Conservation (phyloP, 1,284 basidiomycete genomes). For the Porodaedalea pini region DNA sequence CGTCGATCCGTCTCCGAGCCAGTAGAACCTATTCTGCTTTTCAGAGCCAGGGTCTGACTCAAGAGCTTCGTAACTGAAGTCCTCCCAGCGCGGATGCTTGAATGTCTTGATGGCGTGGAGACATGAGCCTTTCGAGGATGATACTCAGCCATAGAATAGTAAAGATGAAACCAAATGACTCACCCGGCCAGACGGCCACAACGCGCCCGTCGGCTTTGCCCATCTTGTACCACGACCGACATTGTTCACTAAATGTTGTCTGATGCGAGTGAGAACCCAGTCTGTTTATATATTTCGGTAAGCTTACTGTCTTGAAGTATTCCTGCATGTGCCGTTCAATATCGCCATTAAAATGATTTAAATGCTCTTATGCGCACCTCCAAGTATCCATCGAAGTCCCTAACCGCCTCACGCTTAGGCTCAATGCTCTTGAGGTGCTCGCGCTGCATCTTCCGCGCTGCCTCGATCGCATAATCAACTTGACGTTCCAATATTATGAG, state of each 20-base stretch:
- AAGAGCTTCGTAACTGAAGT: constrained; percentile 51
- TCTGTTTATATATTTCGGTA: neutral
- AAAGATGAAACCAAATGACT: no score
- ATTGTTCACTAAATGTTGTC: constrained; percentile 57
- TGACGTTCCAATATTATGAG: constrained; percentile 51
- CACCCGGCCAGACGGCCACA: constrained; percentile 58
- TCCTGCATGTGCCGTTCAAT: constrained; percentile 14
- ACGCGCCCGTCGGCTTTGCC: constrained; percentile 56
- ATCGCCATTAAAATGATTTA: no score
- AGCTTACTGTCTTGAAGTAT: constrained; percentile 45
- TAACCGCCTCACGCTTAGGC: constrained; percentile 50
- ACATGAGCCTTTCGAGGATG: neutral
- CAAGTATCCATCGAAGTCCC: constrained; percentile 55
- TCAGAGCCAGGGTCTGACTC: constrained; percentile 34
- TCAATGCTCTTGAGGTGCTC: constrained; percentile 59
- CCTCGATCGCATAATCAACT: constrained; percentile 50
- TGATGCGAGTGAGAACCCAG: constrained; percentile 23
- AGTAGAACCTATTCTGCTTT: constrained; percentile 49
- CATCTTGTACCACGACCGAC: constrained; percentile 64
- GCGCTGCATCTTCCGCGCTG: constrained; percentile 53
- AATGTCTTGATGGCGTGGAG: constrained; percentile 44
- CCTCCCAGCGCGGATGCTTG: constrained; percentile 60
- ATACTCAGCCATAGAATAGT: no score
- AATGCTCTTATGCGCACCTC: no score
- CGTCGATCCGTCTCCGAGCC: constrained; percentile 56